phyloP scores from a whole-genome alignment of 495 filamentous ascomycete genomes.

The Neurospora sp. region DNA sequence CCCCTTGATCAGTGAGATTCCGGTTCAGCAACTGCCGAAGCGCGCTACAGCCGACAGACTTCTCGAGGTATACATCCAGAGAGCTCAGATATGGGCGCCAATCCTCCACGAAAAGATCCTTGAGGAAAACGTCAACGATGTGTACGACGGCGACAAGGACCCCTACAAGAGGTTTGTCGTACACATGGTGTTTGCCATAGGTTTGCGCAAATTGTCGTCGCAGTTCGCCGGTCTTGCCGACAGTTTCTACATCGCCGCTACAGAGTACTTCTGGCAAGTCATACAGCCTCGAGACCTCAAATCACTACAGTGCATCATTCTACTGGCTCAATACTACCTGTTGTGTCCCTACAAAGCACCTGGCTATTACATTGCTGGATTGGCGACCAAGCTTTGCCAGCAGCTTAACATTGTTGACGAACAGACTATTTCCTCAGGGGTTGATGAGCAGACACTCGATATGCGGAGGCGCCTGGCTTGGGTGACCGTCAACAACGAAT shows the following conservation, averaged over 20 bases:
- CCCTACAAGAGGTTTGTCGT: conserved; percentile 77
- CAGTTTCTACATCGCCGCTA: conserved; percentile 80
- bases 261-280: conserved; percentile 68
- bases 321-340: conserved; percentile 87
- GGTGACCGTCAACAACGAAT: conserved; percentile 77
- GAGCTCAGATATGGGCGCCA: conserved; percentile 78
- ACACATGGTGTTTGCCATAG: conserved; percentile 84
- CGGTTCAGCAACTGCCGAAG: conserved; percentile 59
- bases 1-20: conserved; percentile 65
- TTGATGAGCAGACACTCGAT: conserved; percentile 64
- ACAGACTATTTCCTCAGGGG: conserved; percentile 59
- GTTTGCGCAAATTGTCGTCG: conserved; percentile 73
- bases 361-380: conserved; percentile 81
- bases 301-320: conserved; percentile 78
- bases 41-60: conserved; percentile 58
- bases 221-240: conserved; percentile 80
- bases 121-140: conserved; percentile 62
- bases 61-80: conserved; percentile 68
- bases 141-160: conserved; percentile 65
- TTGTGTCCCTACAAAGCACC: conserved; percentile 84
- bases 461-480: conserved; percentile 82
- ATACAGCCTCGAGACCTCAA: conserved; percentile 72
- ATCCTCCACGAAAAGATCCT: conserved; percentile 77
- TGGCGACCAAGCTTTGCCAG: conserved; percentile 76
- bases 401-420: conserved; percentile 78